Evolutionary conservation across 176 grass and related monocot genomes (phyloP).

Genomic region (Cocos nucifera): DNA sequence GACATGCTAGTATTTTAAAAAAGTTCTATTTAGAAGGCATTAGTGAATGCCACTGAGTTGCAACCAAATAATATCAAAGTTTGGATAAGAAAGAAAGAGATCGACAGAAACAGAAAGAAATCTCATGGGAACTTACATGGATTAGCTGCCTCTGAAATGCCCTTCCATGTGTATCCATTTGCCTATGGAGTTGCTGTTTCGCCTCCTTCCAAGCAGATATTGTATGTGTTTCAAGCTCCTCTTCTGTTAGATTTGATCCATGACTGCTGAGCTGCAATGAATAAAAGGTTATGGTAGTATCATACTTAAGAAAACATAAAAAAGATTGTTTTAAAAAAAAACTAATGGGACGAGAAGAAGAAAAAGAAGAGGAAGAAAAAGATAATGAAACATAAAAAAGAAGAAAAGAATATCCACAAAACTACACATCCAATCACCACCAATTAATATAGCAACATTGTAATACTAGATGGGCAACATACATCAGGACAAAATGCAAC

Average conservation of each 20-base stretch:
- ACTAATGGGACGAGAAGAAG: background rate
- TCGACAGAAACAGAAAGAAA: background rate
- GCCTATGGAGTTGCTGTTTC: constrained; percentile 2
- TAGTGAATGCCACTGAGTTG: no score
- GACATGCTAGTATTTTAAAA: background rate
- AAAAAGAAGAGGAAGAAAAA: no score
- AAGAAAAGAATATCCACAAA: no score
- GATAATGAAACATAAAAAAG: no score
- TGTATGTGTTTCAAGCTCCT: constrained; percentile 8
- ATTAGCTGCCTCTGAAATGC: constrained; percentile 4
- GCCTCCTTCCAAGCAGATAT: constrained; percentile 16
- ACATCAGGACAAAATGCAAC: no score
- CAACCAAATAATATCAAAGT: background rate
- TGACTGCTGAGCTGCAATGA: constrained; percentile 2
- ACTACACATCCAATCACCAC: no score
- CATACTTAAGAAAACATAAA: background rate
- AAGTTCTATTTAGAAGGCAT: background rate
- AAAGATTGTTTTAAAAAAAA: background rate
- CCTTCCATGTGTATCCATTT: constrained; percentile 3
- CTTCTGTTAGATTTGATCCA: constrained; percentile 12
- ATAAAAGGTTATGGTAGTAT: background rate
- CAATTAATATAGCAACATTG: no score
- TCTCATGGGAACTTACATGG: constrained; percentile 8
- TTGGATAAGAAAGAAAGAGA: background rate
- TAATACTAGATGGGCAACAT: no score